Evolutionary conservation across 768 basidiomycete species (phyloP).

Genomic region (Asterophora lycoperdoides): DNA sequence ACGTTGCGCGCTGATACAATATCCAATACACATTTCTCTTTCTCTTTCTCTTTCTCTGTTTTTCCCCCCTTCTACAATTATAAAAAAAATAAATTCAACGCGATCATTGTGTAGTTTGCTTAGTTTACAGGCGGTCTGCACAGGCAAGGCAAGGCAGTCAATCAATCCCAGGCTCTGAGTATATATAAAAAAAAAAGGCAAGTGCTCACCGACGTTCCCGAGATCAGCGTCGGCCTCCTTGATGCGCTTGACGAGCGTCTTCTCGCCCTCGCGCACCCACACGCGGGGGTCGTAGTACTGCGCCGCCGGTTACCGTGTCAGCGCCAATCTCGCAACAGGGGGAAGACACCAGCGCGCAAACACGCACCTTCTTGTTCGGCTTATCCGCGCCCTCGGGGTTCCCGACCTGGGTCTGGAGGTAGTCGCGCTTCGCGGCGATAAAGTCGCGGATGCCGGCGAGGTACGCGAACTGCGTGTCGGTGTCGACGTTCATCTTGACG

Average conservation of each 20-base stretch:
- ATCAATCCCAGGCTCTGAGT: not conserved
- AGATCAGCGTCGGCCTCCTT: constrained; percentile 93
- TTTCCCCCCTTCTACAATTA: too few relatives aligned
- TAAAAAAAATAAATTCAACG: too few relatives aligned
- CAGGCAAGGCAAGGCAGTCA: too few relatives aligned
- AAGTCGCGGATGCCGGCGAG: constrained; percentile 88
- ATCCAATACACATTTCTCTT: too few relatives aligned
- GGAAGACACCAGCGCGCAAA: not conserved
- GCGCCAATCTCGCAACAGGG: too few relatives aligned
- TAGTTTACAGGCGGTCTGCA: constrained; percentile 13
- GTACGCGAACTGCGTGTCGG: constrained; percentile 92
- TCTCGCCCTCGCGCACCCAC: constrained; percentile 98
- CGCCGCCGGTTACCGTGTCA: too few relatives aligned
- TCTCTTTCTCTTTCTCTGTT: too few relatives aligned
- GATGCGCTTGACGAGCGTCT: constrained; percentile 82
- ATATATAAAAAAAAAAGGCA: not conserved
- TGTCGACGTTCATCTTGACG: constrained; percentile 99
- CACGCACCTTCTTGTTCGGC: constrained; percentile 93
- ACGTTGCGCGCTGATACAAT: too few relatives aligned
- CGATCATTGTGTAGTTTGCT: too few relatives aligned
- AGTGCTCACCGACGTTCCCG: constrained; percentile 46
- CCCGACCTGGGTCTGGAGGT: constrained; percentile 87
- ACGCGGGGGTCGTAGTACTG: constrained; percentile 94
- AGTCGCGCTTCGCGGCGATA: constrained; percentile 81
- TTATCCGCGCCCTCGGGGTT: constrained; percentile 97